phyloP scores from a whole-genome alignment of 306 rosid species.

The Trifolium pratense region DNA sequence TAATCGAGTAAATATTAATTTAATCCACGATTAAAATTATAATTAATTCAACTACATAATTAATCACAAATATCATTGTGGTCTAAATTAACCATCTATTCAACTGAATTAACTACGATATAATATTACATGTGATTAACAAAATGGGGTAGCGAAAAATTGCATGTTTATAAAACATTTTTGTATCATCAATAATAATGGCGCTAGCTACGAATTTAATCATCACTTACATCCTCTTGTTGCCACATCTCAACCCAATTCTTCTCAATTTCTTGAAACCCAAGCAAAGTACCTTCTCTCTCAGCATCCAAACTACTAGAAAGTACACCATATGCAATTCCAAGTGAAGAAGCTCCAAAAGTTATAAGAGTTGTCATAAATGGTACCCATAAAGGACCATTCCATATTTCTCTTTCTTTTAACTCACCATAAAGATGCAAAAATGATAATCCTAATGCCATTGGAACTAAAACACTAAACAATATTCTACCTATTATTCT shows the following conservation, averaged over 20 bases:
- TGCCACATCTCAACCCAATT: constrained; percentile 93
- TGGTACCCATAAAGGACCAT: constrained; percentile 76
- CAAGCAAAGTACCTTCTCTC: constrained; percentile 70
- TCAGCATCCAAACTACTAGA: constrained; percentile 80
- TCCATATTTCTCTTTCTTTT: constrained; percentile 57
- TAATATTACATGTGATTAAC: too few relatives aligned
- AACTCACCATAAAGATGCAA: constrained; percentile 57
- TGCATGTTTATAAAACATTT: too few relatives aligned
- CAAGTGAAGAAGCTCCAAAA: constrained; percentile 73
- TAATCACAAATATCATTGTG: too few relatives aligned
- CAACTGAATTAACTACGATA: too few relatives aligned
- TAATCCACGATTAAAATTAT: too few relatives aligned
- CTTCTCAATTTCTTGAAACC: constrained; percentile 61
- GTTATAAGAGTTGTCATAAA: constrained; percentile 60
- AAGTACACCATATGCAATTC: constrained; percentile 77
- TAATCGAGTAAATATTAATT: too few relatives aligned
- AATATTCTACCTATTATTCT: constrained; percentile 67
- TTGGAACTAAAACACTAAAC: constrained; percentile 65
- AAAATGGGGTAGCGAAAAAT: too few relatives aligned
- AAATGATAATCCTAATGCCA: constrained; percentile 67
- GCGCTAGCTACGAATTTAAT: not conserved
- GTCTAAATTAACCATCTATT: too few relatives aligned
- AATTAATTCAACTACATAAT: too few relatives aligned
- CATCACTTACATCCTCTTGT: constrained; percentile 56
- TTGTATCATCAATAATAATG: not conserved